Conservation (phyloP, 495 filamentous ascomycete genomes). For the Penicillium longicatenatum region DNA sequence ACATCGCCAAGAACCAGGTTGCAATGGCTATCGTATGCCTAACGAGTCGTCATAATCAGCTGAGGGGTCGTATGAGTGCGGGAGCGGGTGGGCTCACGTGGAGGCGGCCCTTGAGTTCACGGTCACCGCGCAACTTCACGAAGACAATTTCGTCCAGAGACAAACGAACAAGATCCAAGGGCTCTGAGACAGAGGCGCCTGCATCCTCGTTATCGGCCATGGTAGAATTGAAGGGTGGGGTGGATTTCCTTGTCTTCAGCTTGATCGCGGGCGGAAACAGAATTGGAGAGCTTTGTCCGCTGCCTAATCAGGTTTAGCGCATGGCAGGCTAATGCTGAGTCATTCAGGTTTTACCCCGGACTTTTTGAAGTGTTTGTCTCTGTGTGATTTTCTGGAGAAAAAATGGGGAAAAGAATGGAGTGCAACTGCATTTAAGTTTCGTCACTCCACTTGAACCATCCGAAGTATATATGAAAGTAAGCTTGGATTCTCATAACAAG, state of each 20-base stretch:
- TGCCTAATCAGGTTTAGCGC: conserved; percentile 25
- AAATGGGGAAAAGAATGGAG: conserved; percentile 6
- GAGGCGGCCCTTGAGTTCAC: conserved; percentile 90
- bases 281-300: conserved; percentile 16
- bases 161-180: conserved; percentile 91
- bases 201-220: conserved; percentile 76
- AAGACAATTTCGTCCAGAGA: conserved; percentile 95
- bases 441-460: conserved; percentile 4
- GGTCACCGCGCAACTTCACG: conserved; percentile 93
- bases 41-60: conserved; percentile 21
- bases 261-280: conserved; percentile 4
- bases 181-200: conserved; percentile 71
- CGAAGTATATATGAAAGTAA: no score
- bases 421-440: not conserved
- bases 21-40: conserved; percentile 99
- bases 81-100: conserved; percentile 62
- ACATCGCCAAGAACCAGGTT: conserved; percentile 97
- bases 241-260: conserved; percentile 2
- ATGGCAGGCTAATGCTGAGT: conserved; percentile 7
- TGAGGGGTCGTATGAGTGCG: conserved; percentile 1
- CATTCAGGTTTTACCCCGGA: conserved; percentile 24
- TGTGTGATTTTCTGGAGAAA: not conserved
- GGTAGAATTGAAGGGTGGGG: conserved; percentile 5
- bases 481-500: not conserved
- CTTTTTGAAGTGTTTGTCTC: not conserved